Conservation (phyloP, 805 yeast species). For the Metschnikowia gruessii region DNA sequence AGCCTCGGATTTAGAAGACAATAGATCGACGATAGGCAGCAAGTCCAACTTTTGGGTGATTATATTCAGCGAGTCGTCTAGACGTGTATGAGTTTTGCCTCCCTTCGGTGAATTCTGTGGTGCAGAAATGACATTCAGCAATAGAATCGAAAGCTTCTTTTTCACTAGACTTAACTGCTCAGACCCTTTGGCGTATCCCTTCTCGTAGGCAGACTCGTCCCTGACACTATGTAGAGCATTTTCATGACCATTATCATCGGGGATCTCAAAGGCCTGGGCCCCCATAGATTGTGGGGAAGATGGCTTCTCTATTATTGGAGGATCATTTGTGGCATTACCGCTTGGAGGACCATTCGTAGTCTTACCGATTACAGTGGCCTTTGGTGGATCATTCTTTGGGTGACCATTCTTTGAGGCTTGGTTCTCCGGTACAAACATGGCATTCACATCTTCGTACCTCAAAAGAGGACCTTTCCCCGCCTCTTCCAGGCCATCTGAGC, state of each 20-base stretch:
- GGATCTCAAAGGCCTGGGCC: constrained; percentile 16
- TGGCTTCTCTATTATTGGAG: neutral
- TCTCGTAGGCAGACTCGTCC: constrained; percentile 29
- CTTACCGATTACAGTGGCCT: neutral
- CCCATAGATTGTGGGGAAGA: constrained; percentile 5
- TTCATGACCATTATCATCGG: constrained; percentile 5
- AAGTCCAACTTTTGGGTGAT: constrained; percentile 32
- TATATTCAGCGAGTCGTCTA: constrained; percentile 37
- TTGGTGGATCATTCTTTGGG: neutral
- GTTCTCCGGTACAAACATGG: constrained; percentile 2
- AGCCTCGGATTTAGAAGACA: constrained; percentile 31
- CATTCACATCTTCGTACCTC: constrained; percentile 12
- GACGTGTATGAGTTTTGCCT: neutral
- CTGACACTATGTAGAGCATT: neutral
- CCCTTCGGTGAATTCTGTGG: neutral
- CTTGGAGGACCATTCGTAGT: neutral
- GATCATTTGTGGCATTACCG: no score
- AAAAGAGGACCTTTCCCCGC: constrained; percentile 6
- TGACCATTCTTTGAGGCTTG: neutral
- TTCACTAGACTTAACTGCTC: constrained; percentile 27
- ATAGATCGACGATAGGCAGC: constrained; percentile 30
- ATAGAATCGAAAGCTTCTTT: constrained; percentile 7
- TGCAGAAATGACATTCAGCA: constrained; percentile 5
- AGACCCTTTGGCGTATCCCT: constrained; percentile 36
- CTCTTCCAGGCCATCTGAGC: constrained; percentile 2